Percentiles rank a stretch among this genome's conserved stretches.
Evolutionary conservation across 192 early-diverging fungal genomes (phyloP).

Genomic region (Phycomyces nitens): DNA sequence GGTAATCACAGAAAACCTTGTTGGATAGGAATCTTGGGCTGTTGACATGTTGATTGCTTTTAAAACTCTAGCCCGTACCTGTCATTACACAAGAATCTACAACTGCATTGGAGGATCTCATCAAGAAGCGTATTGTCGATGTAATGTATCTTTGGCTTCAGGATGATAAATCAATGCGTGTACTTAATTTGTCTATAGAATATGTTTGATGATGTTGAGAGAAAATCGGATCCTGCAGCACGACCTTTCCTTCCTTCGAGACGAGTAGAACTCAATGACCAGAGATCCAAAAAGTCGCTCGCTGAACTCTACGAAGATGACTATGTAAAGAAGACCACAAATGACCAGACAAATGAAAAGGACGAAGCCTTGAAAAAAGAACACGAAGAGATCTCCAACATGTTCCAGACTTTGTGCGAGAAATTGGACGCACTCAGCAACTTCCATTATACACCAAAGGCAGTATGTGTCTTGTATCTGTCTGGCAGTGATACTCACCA

Average conservation of each 20-base stretch:
- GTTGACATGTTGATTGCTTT: no score
- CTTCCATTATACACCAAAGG: slow-evolving; percentile 90
- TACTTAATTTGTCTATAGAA: slow-evolving; percentile 23
- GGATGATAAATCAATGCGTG: not conserved
- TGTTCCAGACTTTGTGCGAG: slow-evolving; percentile 75
- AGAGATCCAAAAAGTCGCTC: slow-evolving; percentile 83
- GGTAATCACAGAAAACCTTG: not conserved
- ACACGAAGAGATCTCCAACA: slow-evolving; percentile 76
- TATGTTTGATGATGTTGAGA: slow-evolving; percentile 91
- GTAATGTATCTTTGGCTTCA: slow-evolving; percentile 9
- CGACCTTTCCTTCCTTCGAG: slow-evolving; percentile 70
- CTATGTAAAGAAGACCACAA: slow-evolving; percentile 63
- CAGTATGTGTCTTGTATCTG: slow-evolving; percentile 30
- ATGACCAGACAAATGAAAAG: slow-evolving; percentile 61
- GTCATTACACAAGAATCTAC: slow-evolving; percentile 91
- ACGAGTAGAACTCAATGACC: slow-evolving; percentile 78
- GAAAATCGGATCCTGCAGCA: slow-evolving; percentile 75
- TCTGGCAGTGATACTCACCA: no score
- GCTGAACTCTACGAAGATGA: slow-evolving; percentile 91
- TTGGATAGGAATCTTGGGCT: no score
- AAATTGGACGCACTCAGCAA: slow-evolving; percentile 92
- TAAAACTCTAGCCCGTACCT: slow-evolving; percentile 79
- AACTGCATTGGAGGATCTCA: slow-evolving; percentile 85
- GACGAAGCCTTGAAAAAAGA: slow-evolving; percentile 71
- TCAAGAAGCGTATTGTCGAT: slow-evolving; percentile 89